Base-by-base conservation (phyloP, 2,329 filamentous ascomycete genomes). In the Pseudogymnoascus sp. region DNA sequence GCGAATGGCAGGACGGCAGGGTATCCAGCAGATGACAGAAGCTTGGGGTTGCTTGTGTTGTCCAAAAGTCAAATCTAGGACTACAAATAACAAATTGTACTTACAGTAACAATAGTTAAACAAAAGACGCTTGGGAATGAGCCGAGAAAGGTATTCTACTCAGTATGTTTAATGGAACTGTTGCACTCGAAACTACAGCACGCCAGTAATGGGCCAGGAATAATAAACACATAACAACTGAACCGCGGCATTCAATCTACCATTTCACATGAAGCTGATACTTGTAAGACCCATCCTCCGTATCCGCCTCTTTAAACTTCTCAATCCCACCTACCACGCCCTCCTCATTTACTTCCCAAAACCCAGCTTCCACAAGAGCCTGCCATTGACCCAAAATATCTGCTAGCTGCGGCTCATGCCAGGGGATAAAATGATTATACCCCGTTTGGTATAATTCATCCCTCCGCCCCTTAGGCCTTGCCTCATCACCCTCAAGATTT, bases 271-370 rank as follows among this genome's bases (percentile, higher is more conserved):
- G 11, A 57, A 57, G 54, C 25, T 35, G 54, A 35, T 57, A 57
- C 54, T 2, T 57, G 14, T 47, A n/a, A 8, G 14, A 28, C 22
- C 22, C 14, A 7, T 47, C 41, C 14, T 28, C 41, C 7, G 66
- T 70, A 63, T 72, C 68, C 7, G 70, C 70, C 39, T 71, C 70
- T 39, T 62, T 64, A 32, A 69, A 71, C 43, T 69, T 71, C 7
- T 69, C 65, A 65, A 71, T 70, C 14, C 68, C 69, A 47, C 67
- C 67, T n/a, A 59, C 16, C 5, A 70, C 68, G 4, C 70, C 70
- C 14, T 71, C 61, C 14, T 63, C 61, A 62, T 62, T 62, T 12
- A 71, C 64, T 35, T 63, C 61, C 68, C 70, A 70, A 62, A 67
- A 65, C n/a, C 67, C 69, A 43, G 58, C 63, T 43, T 66, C 67